phyloP scores from a whole-genome alignment of 208 protist species.

The Leishmania lainsoni region DNA sequence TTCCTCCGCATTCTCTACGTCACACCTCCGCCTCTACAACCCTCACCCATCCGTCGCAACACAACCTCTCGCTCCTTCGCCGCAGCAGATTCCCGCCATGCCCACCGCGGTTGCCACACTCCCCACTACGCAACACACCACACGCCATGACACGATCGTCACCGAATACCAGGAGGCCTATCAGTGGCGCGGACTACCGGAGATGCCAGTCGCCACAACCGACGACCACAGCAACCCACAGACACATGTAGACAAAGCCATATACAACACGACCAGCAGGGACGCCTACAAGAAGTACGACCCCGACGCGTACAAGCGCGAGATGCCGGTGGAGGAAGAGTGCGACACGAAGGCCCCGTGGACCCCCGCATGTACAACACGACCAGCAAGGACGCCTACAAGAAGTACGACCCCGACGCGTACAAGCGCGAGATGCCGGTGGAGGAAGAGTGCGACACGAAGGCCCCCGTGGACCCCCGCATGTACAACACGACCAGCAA shows the following conservation, averaged over 20 bases:
- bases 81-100: neutral
- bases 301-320: conserved; percentile 48
- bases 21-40: neutral
- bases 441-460: neutral
- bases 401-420: conserved; percentile 3
- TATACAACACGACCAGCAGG: conserved; percentile 3
- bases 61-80: too few species aligned
- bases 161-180: conserved; percentile 45
- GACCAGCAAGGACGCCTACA: neutral
- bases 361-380: neutral
- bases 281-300: conserved; percentile 47
- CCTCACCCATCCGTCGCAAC: neutral
- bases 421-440: conserved; percentile 12
- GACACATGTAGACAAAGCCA: neutral
- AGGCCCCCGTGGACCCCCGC: conserved; percentile 19
- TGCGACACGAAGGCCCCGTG: neutral
- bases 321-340: neutral
- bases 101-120: conserved; percentile 2
- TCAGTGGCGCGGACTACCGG: conserved; percentile 34
- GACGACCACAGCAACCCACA: conserved; percentile 9
- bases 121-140: neutral
- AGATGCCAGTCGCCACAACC: neutral
- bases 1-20: too few species aligned
- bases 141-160: neutral
- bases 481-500: conserved; percentile 15